Percentiles rank a stretch among this genome's conserved stretches.
Evolutionary conservation across 2,329 filamentous ascomycete species (phyloP).

Genomic region (Penicillium corylophilum): DNA sequence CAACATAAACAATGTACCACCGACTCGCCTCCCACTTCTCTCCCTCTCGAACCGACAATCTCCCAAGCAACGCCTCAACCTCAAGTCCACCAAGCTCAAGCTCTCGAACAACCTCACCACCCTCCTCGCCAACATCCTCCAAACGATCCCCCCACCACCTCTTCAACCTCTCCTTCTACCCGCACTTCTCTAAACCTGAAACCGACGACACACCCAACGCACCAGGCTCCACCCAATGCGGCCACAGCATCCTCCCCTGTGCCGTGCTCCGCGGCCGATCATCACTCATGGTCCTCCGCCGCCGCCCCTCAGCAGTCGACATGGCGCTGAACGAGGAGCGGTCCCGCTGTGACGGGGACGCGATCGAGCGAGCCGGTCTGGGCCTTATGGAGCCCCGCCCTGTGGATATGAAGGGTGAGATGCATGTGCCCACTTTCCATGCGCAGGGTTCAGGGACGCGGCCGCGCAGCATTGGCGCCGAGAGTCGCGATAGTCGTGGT

Average conservation of each 20-base stretch:
- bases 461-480: background rate
- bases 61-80: constrained; percentile 19
- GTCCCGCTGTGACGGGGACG: constrained; percentile 38
- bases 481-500: constrained; percentile 4
- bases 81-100: constrained; percentile 22
- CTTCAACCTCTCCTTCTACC: constrained; percentile 24
- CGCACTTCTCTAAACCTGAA: background rate
- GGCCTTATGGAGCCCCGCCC: constrained; percentile 48
- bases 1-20: constrained; percentile 18
- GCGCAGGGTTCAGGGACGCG: background rate
- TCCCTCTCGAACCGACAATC: constrained; percentile 20
- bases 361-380: constrained; percentile 42
- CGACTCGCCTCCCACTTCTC: constrained; percentile 26
- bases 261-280: constrained; percentile 31
- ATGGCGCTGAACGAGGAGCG: constrained; percentile 45
- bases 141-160: constrained; percentile 15
- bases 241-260: constrained; percentile 27
- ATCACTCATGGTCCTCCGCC: constrained; percentile 36
- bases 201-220: background rate
- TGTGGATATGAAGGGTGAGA: constrained; percentile 31
- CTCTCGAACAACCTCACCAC: constrained; percentile 29
- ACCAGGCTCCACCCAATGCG: background rate
- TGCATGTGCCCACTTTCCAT: background rate
- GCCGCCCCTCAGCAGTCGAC: constrained; percentile 45
- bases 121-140: constrained; percentile 15